A percentile compares a stretch with the other conserved stretches of the same genome.
These are phyloP conservation scores for Chalciporus sphaerocephalus DNA, from an alignment of 768 basidiomycete species.

Conservation along the genomic window DNA sequence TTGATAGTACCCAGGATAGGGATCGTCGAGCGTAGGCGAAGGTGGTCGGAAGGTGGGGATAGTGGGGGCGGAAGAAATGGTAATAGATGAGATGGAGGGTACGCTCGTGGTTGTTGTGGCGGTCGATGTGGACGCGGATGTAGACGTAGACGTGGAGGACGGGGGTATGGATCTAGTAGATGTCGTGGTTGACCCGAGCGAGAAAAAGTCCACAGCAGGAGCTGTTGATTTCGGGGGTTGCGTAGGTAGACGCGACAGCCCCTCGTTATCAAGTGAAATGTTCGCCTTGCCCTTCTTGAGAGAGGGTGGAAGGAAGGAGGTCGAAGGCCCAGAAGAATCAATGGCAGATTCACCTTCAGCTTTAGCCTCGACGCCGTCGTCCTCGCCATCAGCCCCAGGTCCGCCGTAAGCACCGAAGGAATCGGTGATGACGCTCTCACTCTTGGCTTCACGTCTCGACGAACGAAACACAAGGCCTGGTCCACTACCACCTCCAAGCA, in stretches of 20 bases:
- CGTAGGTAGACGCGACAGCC: constrained; percentile 16
- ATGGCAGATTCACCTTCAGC: background rate
- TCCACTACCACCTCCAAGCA: constrained; percentile 61
- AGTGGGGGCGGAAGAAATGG: constrained; percentile 62
- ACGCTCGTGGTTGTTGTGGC: constrained; percentile 22
- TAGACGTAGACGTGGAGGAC: background rate
- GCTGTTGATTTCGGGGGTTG: constrained; percentile 16
- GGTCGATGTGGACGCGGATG: background rate
- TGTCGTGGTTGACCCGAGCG: constrained; percentile 41
- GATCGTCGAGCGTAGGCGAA: constrained; percentile 67
- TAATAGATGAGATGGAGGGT: constrained; percentile 66
- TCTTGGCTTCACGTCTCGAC: constrained; percentile 12
- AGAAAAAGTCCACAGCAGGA: constrained; percentile 62
- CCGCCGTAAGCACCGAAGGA: constrained; percentile 25
- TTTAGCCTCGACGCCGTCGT: constrained; percentile 11
- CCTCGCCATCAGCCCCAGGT: constrained; percentile 11
- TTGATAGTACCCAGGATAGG: constrained; percentile 85
- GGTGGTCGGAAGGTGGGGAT: constrained; percentile 68
- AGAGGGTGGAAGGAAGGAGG: constrained; percentile 56
- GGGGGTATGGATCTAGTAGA: constrained; percentile 5
- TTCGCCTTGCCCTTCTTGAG: constrained; percentile 58
- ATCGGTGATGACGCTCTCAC: constrained; percentile 16
- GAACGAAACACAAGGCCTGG: constrained; percentile 60
- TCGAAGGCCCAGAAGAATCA: constrained; percentile 21
- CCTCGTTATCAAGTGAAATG: constrained; percentile 45